phyloP scores from a whole-genome alignment of 2,329 filamentous ascomycete genomes.

The Neonectria magnoliae region DNA sequence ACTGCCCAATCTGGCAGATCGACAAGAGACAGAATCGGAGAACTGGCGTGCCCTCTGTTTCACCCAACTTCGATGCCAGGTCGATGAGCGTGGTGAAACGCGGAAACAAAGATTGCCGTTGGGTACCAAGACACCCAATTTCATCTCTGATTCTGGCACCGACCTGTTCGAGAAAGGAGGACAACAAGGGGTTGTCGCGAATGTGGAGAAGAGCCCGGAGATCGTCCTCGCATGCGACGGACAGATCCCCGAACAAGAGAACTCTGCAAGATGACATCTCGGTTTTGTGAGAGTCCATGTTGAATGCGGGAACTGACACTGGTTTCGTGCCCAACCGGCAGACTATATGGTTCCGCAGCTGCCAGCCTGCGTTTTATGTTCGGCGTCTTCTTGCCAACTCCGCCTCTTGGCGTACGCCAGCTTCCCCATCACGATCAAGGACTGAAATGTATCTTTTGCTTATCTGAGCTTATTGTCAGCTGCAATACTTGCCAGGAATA shows the following conservation, averaged over 20 bases:
- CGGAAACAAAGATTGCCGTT: constrained; percentile 37
- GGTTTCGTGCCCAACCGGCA: not conserved
- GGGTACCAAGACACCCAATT: constrained; percentile 29
- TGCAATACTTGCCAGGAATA: not conserved
- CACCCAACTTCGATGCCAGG: constrained; percentile 33
- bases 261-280: constrained; percentile 25
- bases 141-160: constrained; percentile 35
- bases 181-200: constrained; percentile 35
- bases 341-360: constrained; percentile 20
- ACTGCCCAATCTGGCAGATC: constrained; percentile 38
- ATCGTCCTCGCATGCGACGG: constrained; percentile 34
- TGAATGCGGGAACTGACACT: not conserved
- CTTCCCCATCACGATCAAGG: not conserved
- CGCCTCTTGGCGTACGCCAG: not conserved
- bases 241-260: constrained; percentile 41
- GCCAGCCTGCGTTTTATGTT: not conserved
- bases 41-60: constrained; percentile 30
- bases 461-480: constrained; percentile 14
- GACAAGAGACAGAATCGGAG: constrained; percentile 38
- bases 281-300: constrained; percentile 3
- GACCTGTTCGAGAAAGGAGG: constrained; percentile 39
- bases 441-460: not conserved
- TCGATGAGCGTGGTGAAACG: constrained; percentile 43
- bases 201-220: constrained; percentile 35
- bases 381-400: not conserved